Percentiles rank a stretch among this genome's conserved stretches.
Evolutionary conservation across 2,329 filamentous ascomycete genomes (phyloP).

Genomic region (Cladosporium sp.): DNA sequence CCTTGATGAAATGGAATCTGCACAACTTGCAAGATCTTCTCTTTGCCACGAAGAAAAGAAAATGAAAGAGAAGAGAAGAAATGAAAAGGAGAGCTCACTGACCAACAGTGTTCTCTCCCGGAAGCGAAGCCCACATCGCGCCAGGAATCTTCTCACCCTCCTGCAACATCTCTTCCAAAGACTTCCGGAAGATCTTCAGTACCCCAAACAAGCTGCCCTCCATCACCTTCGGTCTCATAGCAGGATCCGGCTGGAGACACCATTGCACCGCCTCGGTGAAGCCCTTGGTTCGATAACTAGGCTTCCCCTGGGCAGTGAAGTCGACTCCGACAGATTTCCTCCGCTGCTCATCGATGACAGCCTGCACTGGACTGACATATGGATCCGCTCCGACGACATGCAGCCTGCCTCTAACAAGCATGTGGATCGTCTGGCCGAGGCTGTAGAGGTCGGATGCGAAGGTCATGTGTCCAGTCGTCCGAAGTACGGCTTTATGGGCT

Average conservation of each 20-base stretch:
- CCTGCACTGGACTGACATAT: background rate
- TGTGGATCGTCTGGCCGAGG: constrained; percentile 22
- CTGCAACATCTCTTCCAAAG: background rate
- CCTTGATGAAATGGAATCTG: too few species aligned
- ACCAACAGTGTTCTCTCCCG: background rate
- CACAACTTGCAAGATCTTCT: too few species aligned
- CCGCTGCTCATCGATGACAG: background rate
- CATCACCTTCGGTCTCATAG: background rate
- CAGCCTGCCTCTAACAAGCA: constrained; percentile 15
- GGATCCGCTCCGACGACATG: background rate
- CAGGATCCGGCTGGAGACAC: background rate
- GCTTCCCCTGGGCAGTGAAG: background rate
- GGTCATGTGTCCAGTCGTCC: constrained; percentile 13
- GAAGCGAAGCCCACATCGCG: background rate
- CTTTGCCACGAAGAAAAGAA: too few species aligned
- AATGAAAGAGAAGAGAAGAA: too few species aligned
- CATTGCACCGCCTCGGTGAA: background rate
- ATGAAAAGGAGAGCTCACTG: background rate
- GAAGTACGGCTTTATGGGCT: background rate
- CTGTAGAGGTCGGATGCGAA: constrained; percentile 22
- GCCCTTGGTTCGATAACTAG: background rate
- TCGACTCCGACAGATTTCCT: background rate
- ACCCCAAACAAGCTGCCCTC: background rate
- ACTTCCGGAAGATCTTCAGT: background rate
- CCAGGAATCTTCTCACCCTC: background rate